Evolutionary conservation across 192 early-diverging fungal species (phyloP).

Genomic region (Umbelopsis sp.): DNA sequence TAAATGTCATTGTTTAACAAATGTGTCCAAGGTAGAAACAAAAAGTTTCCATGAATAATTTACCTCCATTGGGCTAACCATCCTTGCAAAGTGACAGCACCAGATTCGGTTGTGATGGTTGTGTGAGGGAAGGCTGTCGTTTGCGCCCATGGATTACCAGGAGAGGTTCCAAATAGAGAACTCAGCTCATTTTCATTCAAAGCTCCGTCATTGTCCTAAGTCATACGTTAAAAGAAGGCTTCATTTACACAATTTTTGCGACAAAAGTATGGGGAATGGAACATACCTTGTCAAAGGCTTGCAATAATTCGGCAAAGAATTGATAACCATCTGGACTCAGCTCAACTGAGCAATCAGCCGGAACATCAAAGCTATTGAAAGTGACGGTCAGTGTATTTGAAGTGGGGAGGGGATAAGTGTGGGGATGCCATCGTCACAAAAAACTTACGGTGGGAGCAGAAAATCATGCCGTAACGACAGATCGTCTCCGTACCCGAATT

Average conservation of each 20-base stretch:
- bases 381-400: background rate
- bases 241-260: background rate
- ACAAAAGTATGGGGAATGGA: background rate
- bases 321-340: constrained; percentile 91
- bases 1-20: too few relatives aligned
- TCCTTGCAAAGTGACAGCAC: constrained; percentile 91
- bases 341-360: constrained; percentile 90
- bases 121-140: constrained; percentile 81
- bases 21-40: background rate
- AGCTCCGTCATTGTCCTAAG: constrained; percentile 93
- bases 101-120: constrained; percentile 87
- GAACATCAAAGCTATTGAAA: constrained; percentile 75
- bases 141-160: constrained; percentile 92
- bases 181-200: constrained; percentile 83
- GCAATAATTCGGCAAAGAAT: constrained; percentile 94
- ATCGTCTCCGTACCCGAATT: constrained; percentile 97
- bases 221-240: background rate
- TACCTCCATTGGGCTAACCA: constrained; percentile 99
- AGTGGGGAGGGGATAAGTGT: too few relatives aligned
- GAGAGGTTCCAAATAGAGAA: constrained; percentile 85
- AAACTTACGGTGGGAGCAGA: constrained; percentile 75
- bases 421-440: background rate
- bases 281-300: constrained; percentile 84
- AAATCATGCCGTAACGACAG: constrained; percentile 90
- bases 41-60: background rate